Evolutionary conservation across 306 rosid genomes (phyloP).

Genomic region (Calophaca sinica): DNA sequence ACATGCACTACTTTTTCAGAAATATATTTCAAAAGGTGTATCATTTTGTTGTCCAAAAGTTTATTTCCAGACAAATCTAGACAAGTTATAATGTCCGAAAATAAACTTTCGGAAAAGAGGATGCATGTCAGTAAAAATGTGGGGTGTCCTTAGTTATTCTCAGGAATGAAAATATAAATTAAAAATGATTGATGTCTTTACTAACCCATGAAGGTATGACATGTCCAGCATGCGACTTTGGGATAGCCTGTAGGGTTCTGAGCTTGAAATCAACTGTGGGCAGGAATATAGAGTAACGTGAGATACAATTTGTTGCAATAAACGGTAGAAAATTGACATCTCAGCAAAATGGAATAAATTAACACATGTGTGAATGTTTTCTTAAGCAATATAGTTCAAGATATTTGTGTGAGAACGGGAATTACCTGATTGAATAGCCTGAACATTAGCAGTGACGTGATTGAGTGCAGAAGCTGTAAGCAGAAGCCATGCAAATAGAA

Average conservation of each 20-base stretch:
- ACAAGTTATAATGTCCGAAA: too few species aligned
- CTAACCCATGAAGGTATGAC: conserved; percentile 56
- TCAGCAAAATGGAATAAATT: background rate
- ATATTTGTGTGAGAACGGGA: conserved; percentile 13
- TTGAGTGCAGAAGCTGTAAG: conserved; percentile 60
- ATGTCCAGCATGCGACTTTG: conserved; percentile 49
- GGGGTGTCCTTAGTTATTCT: too few species aligned
- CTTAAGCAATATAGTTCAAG: background rate
- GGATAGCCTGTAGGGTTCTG: conserved; percentile 48
- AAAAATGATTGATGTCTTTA: background rate
- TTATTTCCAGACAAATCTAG: too few species aligned
- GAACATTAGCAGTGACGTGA: conserved; percentile 47
- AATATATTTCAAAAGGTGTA: too few species aligned
- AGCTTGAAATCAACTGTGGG: conserved; percentile 64
- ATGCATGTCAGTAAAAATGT: too few species aligned
- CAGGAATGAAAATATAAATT: background rate
- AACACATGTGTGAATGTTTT: background rate
- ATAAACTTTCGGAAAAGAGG: too few species aligned
- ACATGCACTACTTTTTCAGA: too few species aligned
- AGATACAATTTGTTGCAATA: conserved; percentile 15
- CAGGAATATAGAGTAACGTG: conserved; percentile 29
- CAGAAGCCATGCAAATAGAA: conserved; percentile 62
- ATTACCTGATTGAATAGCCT: conserved; percentile 67
- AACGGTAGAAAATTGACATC: conserved; percentile 13
- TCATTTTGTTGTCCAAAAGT: too few species aligned